Conservation (phyloP, 306 rosid genomes). For the Vigna mungo region DNA sequence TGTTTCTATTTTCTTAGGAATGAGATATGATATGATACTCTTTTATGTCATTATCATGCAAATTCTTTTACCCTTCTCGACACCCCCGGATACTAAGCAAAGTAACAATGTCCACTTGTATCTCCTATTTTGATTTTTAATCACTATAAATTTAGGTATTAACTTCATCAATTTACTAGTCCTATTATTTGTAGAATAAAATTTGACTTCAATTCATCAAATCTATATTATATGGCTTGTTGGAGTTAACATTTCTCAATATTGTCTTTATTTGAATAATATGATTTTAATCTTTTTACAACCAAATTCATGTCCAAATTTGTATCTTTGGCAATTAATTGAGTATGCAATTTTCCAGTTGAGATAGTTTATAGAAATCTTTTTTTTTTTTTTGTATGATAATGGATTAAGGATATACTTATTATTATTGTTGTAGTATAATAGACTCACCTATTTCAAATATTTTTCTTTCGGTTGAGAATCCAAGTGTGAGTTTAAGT, state of each 20-base stretch:
- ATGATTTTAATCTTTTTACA: not conserved
- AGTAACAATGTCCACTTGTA: not conserved
- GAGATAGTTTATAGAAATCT: too few species aligned
- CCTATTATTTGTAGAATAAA: not conserved
- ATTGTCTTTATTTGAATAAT: not conserved
- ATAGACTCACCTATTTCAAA: too few species aligned
- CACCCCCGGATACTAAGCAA: not conserved
- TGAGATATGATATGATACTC: conserved; percentile 31
- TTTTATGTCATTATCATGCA: conserved; percentile 41
- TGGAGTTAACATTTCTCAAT: not conserved
- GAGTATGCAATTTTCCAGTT: too few species aligned
- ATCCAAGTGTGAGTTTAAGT: too few species aligned
- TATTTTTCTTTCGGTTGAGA: too few species aligned
- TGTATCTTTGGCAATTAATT: too few species aligned
- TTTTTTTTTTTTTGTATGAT: too few species aligned
- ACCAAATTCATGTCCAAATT: not conserved
- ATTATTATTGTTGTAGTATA: too few species aligned
- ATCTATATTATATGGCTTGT: not conserved
- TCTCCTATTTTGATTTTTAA: too few species aligned
- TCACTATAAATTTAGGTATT: not conserved
- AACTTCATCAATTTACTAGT: not conserved
- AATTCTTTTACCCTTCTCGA: conserved; percentile 33
- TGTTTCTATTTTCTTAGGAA: conserved; percentile 10
- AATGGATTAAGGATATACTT: too few species aligned
- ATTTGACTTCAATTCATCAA: not conserved